Base-by-base conservation (phyloP, 78 protist species). In the Dictyostelium purpureum region DNA sequence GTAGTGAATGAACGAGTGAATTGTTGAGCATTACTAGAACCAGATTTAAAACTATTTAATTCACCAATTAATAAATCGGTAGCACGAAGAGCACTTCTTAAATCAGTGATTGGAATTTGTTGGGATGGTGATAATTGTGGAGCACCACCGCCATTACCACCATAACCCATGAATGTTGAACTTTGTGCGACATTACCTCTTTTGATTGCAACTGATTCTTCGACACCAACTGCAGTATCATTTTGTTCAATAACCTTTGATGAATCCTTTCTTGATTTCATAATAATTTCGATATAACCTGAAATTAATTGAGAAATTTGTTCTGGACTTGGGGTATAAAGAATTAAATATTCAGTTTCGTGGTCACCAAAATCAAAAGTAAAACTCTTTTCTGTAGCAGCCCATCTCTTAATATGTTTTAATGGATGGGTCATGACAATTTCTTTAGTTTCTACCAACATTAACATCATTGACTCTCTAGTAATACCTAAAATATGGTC, bases 351-450 rank as follows among this genome's bases (percentile, higher is more conserved):
- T 26, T 95, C 97, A 6, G 77, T 33, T 21, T 90, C 95, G 65
- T 95, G 88, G 45, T 90, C 94, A 59, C 97, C 97, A 82, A 95
- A 95, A 67, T 95, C 97, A 10, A 95, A 40, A 10, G 95, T 90
- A 65, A 95, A 57, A 12, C 93, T 43, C 12, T 75, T 78, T 0
- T 65, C 94, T 7, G 87, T 77, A 31, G 96, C 87, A 24, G 96
- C 97, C 95, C 95, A 95, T 59, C 97, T 80, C 19, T 63, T 81
- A 76, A 95, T 67, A 37, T 90, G 90, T 40, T 57, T 95, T 47
- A 95, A 59, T 52, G 93, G 89, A 66, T 78, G 91, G 7, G 76
- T 35, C 43, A 59, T 67, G 1, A 75, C 18, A 0, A 95, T 91
- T 49, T 77, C 94, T 47, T 88, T 94, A 6, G 95, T 95, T 11